phyloP scores from a whole-genome alignment of 305 asterid species.

The Fraxinus floribunda region DNA sequence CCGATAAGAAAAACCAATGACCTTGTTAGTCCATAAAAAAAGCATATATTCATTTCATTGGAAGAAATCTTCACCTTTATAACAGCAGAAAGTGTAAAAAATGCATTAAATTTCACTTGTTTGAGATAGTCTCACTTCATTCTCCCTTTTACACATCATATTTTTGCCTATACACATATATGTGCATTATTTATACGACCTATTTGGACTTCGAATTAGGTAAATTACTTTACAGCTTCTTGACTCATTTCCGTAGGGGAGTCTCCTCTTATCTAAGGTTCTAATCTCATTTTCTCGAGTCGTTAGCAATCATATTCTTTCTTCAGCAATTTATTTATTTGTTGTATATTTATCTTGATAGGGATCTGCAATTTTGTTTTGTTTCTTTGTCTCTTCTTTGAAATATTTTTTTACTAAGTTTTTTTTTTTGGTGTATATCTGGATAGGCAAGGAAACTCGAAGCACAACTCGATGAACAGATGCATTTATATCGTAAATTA shows the following conservation, averaged over 20 bases:
- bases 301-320: not conserved
- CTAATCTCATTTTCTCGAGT: not conserved
- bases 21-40: not conserved
- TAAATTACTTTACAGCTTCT: constrained; percentile 9
- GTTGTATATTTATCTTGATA: not conserved
- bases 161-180: not conserved
- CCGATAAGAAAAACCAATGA: not conserved
- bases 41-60: not conserved
- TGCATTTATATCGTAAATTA: constrained; percentile 78
- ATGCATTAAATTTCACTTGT: not conserved
- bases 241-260: constrained; percentile 3
- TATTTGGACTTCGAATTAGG: not conserved
- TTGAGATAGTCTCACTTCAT: not conserved
- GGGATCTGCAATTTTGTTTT: not conserved
- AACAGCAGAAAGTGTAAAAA: not conserved
- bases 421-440: constrained; percentile 18
- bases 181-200: not conserved
- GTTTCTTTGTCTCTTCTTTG: constrained; percentile 9
- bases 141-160: not conserved
- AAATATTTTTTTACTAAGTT: not conserved
- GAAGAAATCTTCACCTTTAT: not conserved
- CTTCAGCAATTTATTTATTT: not conserved
- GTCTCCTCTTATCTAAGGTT: not conserved
- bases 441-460: constrained; percentile 83
- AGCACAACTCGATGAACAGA: constrained; percentile 93